A percentile compares a stretch with the other conserved stretches of the same genome.
Conservation (phyloP, 176 grass and related monocot genomes). For the Tuctoria greenei region DNA sequence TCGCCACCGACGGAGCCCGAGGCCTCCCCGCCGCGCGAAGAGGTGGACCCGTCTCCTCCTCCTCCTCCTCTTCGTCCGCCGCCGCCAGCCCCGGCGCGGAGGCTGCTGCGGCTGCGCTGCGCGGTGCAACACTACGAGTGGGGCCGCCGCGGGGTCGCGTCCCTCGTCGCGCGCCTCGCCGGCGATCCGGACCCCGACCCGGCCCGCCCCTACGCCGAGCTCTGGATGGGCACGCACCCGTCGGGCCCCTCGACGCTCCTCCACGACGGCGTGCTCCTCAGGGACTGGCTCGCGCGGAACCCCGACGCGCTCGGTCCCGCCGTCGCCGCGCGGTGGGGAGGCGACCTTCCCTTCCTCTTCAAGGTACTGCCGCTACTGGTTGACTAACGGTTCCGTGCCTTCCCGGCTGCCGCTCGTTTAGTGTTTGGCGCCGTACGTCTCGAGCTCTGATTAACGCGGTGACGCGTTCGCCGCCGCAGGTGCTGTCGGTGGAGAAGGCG, state of each 20-base stretch:
- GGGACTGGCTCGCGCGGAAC: conserved; percentile 63
- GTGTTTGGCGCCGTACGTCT: too few species aligned
- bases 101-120: conserved; percentile 53
- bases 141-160: conserved; percentile 49
- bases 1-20: not conserved
- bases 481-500: conserved; percentile 87
- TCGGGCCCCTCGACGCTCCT: conserved; percentile 63
- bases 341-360: conserved; percentile 88
- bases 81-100: not conserved
- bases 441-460: not conserved
- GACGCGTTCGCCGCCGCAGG: conserved; percentile 36
- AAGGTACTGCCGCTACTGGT: conserved; percentile 46
- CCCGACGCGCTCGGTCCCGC: conserved; percentile 54
- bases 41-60: not conserved
- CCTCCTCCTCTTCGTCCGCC: not conserved
- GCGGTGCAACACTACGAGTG: conserved; percentile 86
- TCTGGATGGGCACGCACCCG: conserved; percentile 94
- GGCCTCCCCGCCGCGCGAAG: not conserved
- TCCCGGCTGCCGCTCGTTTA: not conserved
- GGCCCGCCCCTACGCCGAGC: conserved; percentile 67
- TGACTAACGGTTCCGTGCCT: not conserved
- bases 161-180: conserved; percentile 64
- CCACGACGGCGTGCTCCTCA: conserved; percentile 24
- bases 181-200: conserved; percentile 28
- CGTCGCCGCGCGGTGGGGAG: conserved; percentile 59